Base-by-base conservation (phyloP, 192 early-diverging fungal genomes). In the Coemansia sp. region DNA sequence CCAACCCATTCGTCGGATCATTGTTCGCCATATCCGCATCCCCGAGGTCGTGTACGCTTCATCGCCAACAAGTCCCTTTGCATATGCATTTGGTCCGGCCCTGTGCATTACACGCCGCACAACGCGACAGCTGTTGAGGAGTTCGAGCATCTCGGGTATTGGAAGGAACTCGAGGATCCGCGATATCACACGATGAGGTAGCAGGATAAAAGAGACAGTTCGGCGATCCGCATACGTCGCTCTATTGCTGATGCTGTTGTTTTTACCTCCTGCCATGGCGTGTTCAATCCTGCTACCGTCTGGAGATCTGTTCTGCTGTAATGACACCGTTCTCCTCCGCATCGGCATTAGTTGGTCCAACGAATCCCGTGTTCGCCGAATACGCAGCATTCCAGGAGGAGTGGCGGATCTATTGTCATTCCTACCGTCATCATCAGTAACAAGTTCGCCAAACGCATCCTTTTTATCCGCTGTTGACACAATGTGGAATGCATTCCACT, bases 1-100 rank as follows among this genome's bases (percentile, higher is more conserved):
- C 78, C 78, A 81, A 2, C 78, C 78, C 70, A 81, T 69, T 16
- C 74, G 66, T 51, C 45, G 71, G n/a, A 81, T 32, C 46, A 76
- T 52, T 26, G 61, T 63, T 1, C 78, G 67, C 78, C 78, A 81
- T 18, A 81, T 51, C 12, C 48, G 55, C 26, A 76, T 55, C 1
- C 78, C 78, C n/a, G 60, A 47, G 1, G 51, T 32, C 6, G 78
- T 81, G 56, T 73, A 81, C 36, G 70, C 73, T 21, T 61, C 51
- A 26, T 54, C 52, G 61, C 69, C 70, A 11, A 49, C 70, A 39
- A 18, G 51, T 22, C 46, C 64, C 6, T 59, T 9, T 13, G 54
- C 68, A n/a, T 48, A 21, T 1, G 39, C 43, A 12, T 42, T 61
- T 10, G 78, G 78, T 36, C 66, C 78, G 0, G 26, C 41, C 40